These are phyloP conservation scores for Thelephora aurantiotincta DNA, from an alignment of 768 basidiomycete species.

Conservation along the genomic window DNA sequence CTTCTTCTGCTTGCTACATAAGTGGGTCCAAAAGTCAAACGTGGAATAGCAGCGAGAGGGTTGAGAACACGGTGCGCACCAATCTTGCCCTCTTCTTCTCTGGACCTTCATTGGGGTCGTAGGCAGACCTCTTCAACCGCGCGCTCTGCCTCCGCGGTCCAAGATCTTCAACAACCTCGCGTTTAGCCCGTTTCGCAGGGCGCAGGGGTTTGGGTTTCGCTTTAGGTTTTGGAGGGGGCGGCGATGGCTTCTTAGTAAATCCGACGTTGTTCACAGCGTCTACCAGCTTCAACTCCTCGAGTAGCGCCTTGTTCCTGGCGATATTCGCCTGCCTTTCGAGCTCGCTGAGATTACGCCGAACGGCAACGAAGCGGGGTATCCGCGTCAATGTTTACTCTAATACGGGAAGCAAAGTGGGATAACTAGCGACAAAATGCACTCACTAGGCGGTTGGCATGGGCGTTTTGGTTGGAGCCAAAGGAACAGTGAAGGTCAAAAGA, in stretches of 20 bases:
- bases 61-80: conserved; percentile 22
- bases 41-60: neutral
- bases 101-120: conserved; percentile 52
- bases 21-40: neutral
- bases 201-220: conserved; percentile 48
- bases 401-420: neutral
- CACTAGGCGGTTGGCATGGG: neutral
- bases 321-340: conserved; percentile 70
- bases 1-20: conserved; percentile 34
- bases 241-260: conserved; percentile 25
- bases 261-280: conserved; percentile 37
- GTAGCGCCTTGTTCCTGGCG: conserved; percentile 60
- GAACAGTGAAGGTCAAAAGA: no score
- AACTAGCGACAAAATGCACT: neutral
- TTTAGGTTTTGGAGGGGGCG: conserved; percentile 15
- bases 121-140: conserved; percentile 33
- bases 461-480: no score
- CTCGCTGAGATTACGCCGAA: conserved; percentile 29
- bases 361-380: no score
- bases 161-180: conserved; percentile 23
- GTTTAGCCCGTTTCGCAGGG: conserved; percentile 38
- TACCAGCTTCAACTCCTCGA: conserved; percentile 58
- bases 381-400: conserved; percentile 3
- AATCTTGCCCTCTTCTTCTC: conserved; percentile 52
- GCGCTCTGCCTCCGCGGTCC: conserved; percentile 54